Conservation (phyloP, 208 protist species). For the Spongospora subterranea region DNA sequence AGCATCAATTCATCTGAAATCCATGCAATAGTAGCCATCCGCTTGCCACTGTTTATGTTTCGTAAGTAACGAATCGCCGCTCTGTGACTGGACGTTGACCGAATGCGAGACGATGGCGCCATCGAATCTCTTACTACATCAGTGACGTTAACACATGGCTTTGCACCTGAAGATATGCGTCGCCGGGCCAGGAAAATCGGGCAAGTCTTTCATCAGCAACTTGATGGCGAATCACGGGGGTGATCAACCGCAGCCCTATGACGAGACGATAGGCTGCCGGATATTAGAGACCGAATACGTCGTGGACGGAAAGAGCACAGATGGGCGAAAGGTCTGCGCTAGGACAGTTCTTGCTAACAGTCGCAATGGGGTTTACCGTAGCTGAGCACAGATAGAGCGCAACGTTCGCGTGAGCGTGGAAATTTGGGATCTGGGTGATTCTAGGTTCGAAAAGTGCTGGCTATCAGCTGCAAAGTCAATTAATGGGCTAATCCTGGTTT, state of each 20-base stretch:
- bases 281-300: constrained; percentile 5
- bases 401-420: constrained; percentile 51
- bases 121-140: not conserved
- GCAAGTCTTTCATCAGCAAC: constrained; percentile 43
- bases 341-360: not conserved
- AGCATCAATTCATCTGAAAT: too few relatives aligned
- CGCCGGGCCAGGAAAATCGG: not conserved
- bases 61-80: too few relatives aligned
- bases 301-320: constrained; percentile 15
- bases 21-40: too few relatives aligned
- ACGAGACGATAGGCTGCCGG: constrained; percentile 44
- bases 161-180: constrained; percentile 33
- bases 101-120: too few relatives aligned
- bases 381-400: not conserved
- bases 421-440: constrained; percentile 47
- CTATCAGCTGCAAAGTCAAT: not conserved
- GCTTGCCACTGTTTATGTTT: too few relatives aligned
- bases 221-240: not conserved
- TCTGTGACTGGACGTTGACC: too few relatives aligned
- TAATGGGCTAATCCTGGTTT: constrained; percentile 2
- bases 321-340: not conserved
- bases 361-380: too few relatives aligned
- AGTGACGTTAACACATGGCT: not conserved
- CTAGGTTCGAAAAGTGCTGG: constrained; percentile 24
- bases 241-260: not conserved